A percentile compares a stretch with the other conserved stretches of the same genome.
Conservation (phyloP, 2,329 filamentous ascomycete genomes). For the Tricladium varicosporioides region DNA sequence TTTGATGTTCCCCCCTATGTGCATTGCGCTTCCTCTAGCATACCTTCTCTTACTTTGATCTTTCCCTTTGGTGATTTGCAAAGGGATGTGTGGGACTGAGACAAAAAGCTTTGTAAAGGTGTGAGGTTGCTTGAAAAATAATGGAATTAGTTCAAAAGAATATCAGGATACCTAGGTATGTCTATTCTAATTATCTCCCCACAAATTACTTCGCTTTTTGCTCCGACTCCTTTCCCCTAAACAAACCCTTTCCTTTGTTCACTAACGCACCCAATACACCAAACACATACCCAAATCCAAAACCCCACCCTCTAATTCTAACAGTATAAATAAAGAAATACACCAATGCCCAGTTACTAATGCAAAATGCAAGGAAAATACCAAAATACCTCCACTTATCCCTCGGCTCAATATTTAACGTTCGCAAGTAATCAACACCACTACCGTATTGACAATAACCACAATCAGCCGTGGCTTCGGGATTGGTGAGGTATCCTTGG, state of each 20-base stretch:
- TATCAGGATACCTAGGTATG: too few species aligned
- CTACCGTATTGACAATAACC: slow-evolving; percentile 65
- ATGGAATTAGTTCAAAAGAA: too few species aligned
- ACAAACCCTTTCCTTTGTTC: slow-evolving; percentile 33
- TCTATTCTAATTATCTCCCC: too few species aligned
- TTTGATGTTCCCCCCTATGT: too few species aligned
- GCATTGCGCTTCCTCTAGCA: too few species aligned
- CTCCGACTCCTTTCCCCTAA: slow-evolving; percentile 15
- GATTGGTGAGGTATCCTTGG: slow-evolving; percentile 62
- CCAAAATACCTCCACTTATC: slow-evolving; percentile 75
- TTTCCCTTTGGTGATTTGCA: too few species aligned
- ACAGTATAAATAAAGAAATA: slow-evolving; percentile 78
- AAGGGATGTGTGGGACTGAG: too few species aligned
- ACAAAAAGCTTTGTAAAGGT: too few species aligned
- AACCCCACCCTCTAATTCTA: slow-evolving; percentile 66
- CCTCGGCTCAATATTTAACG: slow-evolving; percentile 45
- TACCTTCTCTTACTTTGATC: too few species aligned
- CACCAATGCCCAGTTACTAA: slow-evolving; percentile 69
- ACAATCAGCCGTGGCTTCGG: slow-evolving; percentile 56
- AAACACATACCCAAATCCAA: slow-evolving; percentile 62
- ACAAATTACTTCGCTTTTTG: too few species aligned
- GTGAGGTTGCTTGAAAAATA: too few species aligned
- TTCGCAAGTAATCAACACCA: slow-evolving; percentile 63
- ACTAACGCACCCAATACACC: slow-evolving; percentile 42
- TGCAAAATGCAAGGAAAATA: slow-evolving; percentile 68